Evolutionary conservation across 108 stramenopile genomes (phyloP).

Genomic region (Mayamaea pseudoterrestris): DNA sequence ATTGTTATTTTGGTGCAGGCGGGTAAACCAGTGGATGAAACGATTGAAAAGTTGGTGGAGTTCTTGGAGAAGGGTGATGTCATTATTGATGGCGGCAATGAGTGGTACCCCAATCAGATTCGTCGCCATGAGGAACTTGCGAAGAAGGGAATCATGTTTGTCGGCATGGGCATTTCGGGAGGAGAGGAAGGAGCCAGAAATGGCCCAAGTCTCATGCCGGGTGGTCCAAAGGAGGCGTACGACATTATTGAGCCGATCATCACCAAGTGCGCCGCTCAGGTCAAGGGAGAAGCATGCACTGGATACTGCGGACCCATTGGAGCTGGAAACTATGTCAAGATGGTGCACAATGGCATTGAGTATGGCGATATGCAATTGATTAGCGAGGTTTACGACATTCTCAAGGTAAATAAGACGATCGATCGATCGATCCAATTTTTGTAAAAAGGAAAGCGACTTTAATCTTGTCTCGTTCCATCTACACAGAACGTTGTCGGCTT

Average conservation of each 20-base stretch:
- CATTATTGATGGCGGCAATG: conserved; percentile 97
- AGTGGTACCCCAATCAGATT: conserved; percentile 97
- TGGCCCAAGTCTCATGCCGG: conserved; percentile 98
- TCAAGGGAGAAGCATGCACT: conserved; percentile 82
- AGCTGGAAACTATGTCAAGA: conserved; percentile 95
- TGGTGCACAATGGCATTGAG: conserved; percentile 99
- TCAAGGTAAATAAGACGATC: conserved; percentile 22
- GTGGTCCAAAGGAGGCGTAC: conserved; percentile 90
- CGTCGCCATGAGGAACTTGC: conserved; percentile 80
- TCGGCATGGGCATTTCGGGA: conserved; percentile 98
- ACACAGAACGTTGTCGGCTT: conserved; percentile 60
- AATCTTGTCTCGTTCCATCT: background rate
- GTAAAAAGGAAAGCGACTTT: conserved; percentile 2
- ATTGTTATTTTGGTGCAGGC: conserved; percentile 94
- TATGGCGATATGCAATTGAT: conserved; percentile 99
- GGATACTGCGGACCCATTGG: conserved; percentile 92
- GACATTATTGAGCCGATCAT: conserved; percentile 91
- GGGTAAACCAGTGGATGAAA: conserved; percentile 91
- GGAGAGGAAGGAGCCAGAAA: conserved; percentile 98
- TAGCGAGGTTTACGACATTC: conserved; percentile 91
- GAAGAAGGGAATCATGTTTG: conserved; percentile 81
- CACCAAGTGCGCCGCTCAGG: conserved; percentile 88
- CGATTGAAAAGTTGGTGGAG: conserved; percentile 68
- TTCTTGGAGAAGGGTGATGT: conserved; percentile 89
- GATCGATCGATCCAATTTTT: background rate